These are phyloP conservation scores for Mycotypha africana DNA, from an alignment of 371 early-diverging fungal species.

Conservation along the genomic window DNA sequence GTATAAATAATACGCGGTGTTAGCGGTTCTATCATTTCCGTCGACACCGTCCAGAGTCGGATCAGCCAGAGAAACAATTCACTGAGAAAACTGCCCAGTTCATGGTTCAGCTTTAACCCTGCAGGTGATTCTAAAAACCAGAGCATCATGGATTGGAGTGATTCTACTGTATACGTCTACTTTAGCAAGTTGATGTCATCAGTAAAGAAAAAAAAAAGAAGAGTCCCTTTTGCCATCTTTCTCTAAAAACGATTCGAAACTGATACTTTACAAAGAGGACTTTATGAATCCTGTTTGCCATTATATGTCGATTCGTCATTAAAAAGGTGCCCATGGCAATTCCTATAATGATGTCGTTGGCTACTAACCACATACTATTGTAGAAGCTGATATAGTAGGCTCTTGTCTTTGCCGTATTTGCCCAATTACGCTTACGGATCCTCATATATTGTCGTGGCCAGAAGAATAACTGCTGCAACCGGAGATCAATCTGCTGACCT, in stretches of 20 bases:
- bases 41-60: conserved; percentile 74
- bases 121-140: conserved; percentile 96
- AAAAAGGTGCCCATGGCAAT: conserved; percentile 74
- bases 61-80: conserved; percentile 93
- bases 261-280: conserved; percentile 46
- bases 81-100: conserved; percentile 85
- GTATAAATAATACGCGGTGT: conserved; percentile 63
- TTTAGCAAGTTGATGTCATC: no score
- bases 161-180: conserved; percentile 60
- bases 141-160: conserved; percentile 66
- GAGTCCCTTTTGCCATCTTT: neutral
- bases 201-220: neutral
- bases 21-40: conserved; percentile 48
- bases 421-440: conserved; percentile 56
- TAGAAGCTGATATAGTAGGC: conserved; percentile 90
- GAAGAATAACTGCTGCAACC: conserved; percentile 75
- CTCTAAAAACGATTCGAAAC: neutral
- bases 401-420: conserved; percentile 63
- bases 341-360: conserved; percentile 90
- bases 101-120: conserved; percentile 92
- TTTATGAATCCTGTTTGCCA: conserved; percentile 52
- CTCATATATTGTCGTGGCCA: conserved; percentile 78
- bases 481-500: conserved; percentile 75
- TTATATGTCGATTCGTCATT: conserved; percentile 50
- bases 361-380: conserved; percentile 93